phyloP scores from a whole-genome alignment of 1,139 yeast species.

The Yamadazyma buinensis region DNA sequence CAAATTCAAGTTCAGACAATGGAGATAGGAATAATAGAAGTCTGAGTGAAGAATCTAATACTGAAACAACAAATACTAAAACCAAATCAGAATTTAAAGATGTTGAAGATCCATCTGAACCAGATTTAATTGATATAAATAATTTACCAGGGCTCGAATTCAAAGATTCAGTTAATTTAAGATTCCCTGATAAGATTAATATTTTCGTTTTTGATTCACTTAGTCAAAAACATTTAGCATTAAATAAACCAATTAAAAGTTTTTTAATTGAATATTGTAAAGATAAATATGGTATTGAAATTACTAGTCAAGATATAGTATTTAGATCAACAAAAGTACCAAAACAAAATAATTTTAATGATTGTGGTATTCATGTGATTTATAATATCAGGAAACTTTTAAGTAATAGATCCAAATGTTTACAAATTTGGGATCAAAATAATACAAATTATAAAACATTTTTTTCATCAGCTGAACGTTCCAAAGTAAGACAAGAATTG shows the following conservation, averaged over 20 bases:
- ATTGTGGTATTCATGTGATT: slow-evolving; percentile 92
- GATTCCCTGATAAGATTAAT: slow-evolving; percentile 18
- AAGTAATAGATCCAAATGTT: slow-evolving; percentile 45
- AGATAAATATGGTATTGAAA: slow-evolving; percentile 51
- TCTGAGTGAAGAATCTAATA: no score
- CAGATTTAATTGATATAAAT: neutral
- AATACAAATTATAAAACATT: slow-evolving; percentile 15
- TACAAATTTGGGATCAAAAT: slow-evolving; percentile 45
- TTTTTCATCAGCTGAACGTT: slow-evolving; percentile 32
- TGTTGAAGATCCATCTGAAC: neutral
- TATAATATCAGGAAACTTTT: slow-evolving; percentile 71
- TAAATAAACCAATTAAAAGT: slow-evolving; percentile 52
- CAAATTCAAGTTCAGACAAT: no score
- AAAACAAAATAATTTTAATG: slow-evolving; percentile 82
- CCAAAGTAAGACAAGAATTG: slow-evolving; percentile 27
- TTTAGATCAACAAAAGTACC: slow-evolving; percentile 63
- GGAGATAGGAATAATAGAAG: no score
- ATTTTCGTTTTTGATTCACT: slow-evolving; percentile 80
- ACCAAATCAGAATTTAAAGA: neutral
- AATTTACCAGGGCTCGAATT: neutral
- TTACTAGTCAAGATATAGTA: slow-evolving; percentile 42
- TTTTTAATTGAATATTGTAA: slow-evolving; percentile 70
- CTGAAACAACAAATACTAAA: neutral
- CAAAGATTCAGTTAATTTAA: neutral
- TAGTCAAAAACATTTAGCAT: slow-evolving; percentile 51